Conservation (phyloP, 441 rosid species). For the Euphorbia schlechtendalii region DNA sequence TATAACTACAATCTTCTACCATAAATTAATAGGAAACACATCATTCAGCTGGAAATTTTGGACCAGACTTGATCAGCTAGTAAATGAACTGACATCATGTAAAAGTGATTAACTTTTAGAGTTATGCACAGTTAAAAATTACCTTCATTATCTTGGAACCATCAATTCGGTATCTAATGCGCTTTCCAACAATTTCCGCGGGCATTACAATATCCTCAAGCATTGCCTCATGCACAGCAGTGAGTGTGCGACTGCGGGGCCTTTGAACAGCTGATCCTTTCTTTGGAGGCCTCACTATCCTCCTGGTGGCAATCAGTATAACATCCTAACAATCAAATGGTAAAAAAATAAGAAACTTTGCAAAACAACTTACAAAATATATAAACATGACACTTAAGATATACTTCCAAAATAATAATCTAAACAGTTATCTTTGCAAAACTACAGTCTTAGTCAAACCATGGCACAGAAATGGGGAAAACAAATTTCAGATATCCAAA, state of each 20-base stretch:
- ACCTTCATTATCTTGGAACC: too few species aligned
- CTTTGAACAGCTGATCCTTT: too few species aligned
- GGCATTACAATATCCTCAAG: constrained; percentile 72
- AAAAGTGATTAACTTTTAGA: neutral
- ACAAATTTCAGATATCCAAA: too few species aligned
- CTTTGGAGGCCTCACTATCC: too few species aligned
- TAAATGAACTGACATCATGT: neutral
- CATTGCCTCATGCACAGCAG: constrained; percentile 67
- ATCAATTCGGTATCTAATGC: constrained; percentile 54
- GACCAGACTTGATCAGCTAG: neutral
- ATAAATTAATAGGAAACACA: neutral
- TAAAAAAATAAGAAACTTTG: neutral
- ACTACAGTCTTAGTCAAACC: too few species aligned
- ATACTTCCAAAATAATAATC: too few species aligned
- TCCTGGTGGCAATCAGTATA: constrained; percentile 58
- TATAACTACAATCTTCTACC: neutral
- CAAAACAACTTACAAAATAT: too few species aligned
- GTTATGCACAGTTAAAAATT: neutral
- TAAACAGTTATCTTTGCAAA: neutral
- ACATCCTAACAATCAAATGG: constrained; percentile 41
- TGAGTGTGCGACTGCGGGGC: constrained; percentile 70
- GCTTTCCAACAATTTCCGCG: constrained; percentile 82
- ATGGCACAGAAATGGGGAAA: neutral
- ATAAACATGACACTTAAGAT: too few species aligned
- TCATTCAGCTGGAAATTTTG: neutral